phyloP scores from a whole-genome alignment of 192 early-diverging fungal species.

The Backusella tuberculispora region DNA sequence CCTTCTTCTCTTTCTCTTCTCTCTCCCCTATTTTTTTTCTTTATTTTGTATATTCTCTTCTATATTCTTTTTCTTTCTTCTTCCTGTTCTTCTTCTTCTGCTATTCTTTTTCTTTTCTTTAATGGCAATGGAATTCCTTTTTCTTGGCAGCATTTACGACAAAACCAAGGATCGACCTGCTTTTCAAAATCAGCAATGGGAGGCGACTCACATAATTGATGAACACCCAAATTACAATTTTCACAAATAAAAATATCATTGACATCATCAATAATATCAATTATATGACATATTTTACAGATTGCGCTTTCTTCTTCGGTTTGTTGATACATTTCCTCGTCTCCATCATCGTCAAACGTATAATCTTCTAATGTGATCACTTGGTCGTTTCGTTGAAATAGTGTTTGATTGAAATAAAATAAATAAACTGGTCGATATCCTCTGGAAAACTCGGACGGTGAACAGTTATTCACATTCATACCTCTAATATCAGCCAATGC shows the following conservation, averaged over 20 bases:
- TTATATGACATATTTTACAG: slow-evolving; percentile 27
- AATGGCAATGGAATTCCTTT: slow-evolving; percentile 10
- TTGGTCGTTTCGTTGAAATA: slow-evolving; percentile 4
- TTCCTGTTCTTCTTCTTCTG: not conserved
- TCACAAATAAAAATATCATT: slow-evolving; percentile 35
- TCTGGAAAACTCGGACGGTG: not conserved
- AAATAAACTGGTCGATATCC: slow-evolving; percentile 22
- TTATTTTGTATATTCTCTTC: slow-evolving; percentile 17
- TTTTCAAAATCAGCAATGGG: slow-evolving; percentile 28
- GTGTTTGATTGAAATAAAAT: slow-evolving; percentile 13
- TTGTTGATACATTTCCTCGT: slow-evolving; percentile 6
- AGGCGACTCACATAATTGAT: slow-evolving; percentile 33
- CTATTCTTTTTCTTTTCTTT: not conserved
- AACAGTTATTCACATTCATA: not conserved
- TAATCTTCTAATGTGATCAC: slow-evolving; percentile 26
- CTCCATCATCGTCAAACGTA: slow-evolving; percentile 22
- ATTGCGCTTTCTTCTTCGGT: slow-evolving; percentile 8
- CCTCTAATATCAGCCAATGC: slow-evolving; percentile 30
- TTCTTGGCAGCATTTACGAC: slow-evolving; percentile 12
- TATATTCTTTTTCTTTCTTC: not conserved
- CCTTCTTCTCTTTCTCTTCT: not conserved
- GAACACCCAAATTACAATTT: slow-evolving; percentile 26
- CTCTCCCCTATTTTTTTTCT: not conserved
- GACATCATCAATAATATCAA: slow-evolving; percentile 14
- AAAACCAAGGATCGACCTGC: slow-evolving; percentile 31